Percentiles rank a stretch among this genome's conserved stretches.
Conservation (phyloP, 2,329 filamentous ascomycete genomes). For the Onygena corvina region DNA sequence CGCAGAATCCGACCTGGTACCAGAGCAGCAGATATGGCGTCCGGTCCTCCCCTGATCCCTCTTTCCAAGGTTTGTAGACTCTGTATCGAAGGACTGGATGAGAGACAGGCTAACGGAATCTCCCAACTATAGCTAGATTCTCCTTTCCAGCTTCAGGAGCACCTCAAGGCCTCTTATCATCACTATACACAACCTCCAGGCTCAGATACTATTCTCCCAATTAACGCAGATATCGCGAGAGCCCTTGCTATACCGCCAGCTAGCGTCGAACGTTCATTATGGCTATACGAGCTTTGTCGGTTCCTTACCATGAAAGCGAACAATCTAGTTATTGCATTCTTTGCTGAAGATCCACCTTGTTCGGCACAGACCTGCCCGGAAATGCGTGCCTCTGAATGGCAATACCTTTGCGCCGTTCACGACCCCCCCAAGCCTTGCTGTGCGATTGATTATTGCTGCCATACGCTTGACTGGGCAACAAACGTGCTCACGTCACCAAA, state of each 20-base stretch:
- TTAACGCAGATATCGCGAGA: constrained; percentile 62
- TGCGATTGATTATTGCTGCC: constrained; percentile 97
- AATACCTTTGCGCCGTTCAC: constrained; percentile 95
- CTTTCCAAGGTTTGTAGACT: constrained; percentile 55
- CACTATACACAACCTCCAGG: constrained; percentile 55
- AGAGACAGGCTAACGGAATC: constrained; percentile 6
- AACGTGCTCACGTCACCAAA: constrained; percentile 90
- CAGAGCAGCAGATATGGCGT: constrained; percentile 81
- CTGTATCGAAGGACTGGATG: constrained; percentile 3
- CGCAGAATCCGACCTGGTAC: constrained; percentile 86
- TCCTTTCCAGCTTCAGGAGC: constrained; percentile 92
- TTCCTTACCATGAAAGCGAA: constrained; percentile 94
- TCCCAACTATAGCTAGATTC: constrained; percentile 66
- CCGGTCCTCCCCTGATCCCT: constrained; percentile 77
- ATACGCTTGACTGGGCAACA: constrained; percentile 94
- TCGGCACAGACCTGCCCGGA: constrained; percentile 83
- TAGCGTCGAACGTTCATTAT: constrained; percentile 73
- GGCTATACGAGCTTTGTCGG: constrained; percentile 95
- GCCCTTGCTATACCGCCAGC: constrained; percentile 68
- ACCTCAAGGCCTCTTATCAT: constrained; percentile 84
- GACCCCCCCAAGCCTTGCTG: constrained; percentile 94
- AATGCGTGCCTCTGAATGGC: constrained; percentile 98
- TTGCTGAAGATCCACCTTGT: constrained; percentile 81
- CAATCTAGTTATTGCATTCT: constrained; percentile 78
- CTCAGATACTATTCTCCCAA: constrained; percentile 52